Evolutionary conservation across 805 yeast genomes (phyloP).

Genomic region (Wickerhamomyces pijperi): DNA sequence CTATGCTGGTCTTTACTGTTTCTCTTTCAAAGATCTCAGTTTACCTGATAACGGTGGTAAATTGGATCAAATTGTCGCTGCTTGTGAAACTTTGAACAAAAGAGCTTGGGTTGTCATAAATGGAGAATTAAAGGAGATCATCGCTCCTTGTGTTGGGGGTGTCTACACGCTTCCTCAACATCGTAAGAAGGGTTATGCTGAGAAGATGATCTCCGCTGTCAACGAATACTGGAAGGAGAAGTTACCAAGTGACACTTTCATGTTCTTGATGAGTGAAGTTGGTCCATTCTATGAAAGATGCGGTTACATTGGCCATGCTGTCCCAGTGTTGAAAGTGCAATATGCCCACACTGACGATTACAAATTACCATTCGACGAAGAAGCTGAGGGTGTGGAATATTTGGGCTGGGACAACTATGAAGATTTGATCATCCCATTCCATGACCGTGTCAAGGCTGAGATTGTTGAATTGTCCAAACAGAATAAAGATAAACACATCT

Average conservation of each 20-base stretch:
- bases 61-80: slow-evolving; percentile 25
- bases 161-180: slow-evolving; percentile 39
- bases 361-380: slow-evolving; percentile 6
- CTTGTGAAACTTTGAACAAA: slow-evolving; percentile 30
- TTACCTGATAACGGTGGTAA: slow-evolving; percentile 14
- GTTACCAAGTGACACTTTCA: slow-evolving; percentile 21
- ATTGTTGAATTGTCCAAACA: not conserved
- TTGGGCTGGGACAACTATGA: slow-evolving; percentile 18
- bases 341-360: slow-evolving; percentile 1
- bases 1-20: slow-evolving; percentile 25
- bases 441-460: not conserved
- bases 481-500: slow-evolving; percentile 10
- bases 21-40: slow-evolving; percentile 20
- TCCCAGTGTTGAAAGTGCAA: slow-evolving; percentile 23
- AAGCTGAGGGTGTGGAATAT: not conserved
- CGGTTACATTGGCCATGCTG: slow-evolving; percentile 40
- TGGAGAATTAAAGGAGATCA: slow-evolving; percentile 19
- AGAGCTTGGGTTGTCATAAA: slow-evolving; percentile 20
- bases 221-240: slow-evolving; percentile 23
- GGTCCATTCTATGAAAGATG: slow-evolving; percentile 55
- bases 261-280: slow-evolving; percentile 60
- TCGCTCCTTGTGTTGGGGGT: slow-evolving; percentile 41
- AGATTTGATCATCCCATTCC: slow-evolving; percentile 7
- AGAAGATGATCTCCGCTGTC: slow-evolving; percentile 29
- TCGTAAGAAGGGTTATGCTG: slow-evolving; percentile 49